A percentile compares a stretch with the other conserved stretches of the same genome.
Evolutionary conservation across 2,329 filamentous ascomycete species (phyloP).

Genomic region (Calonectria fujianensis): DNA sequence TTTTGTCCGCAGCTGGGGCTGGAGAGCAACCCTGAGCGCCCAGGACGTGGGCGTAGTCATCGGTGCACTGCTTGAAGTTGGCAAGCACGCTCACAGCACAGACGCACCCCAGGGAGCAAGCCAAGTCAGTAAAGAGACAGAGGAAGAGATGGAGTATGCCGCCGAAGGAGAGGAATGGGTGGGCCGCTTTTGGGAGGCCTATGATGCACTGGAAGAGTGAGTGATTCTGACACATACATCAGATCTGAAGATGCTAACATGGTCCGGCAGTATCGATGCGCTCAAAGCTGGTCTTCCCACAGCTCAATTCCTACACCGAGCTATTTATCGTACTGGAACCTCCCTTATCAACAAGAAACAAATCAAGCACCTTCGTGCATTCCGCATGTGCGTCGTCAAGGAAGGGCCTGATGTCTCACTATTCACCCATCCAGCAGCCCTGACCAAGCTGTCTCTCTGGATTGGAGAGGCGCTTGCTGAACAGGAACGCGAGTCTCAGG

Average conservation of each 20-base stretch:
- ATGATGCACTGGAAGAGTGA: constrained; percentile 82
- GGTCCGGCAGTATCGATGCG: constrained; percentile 77
- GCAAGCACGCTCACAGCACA: constrained; percentile 70
- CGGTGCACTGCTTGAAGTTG: constrained; percentile 94
- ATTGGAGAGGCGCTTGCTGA: constrained; percentile 93
- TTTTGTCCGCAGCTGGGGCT: constrained; percentile 97
- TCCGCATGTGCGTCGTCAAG: constrained; percentile 96
- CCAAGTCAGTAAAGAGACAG: constrained; percentile 64
- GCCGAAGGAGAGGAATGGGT: constrained; percentile 79
- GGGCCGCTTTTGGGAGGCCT: constrained; percentile 81
- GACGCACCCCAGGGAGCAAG: constrained; percentile 57
- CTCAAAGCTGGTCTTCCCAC: constrained; percentile 86
- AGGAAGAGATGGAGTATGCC: constrained; percentile 68
- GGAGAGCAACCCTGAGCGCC: constrained; percentile 94
- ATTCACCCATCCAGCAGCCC: constrained; percentile 93
- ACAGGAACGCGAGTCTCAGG: constrained; percentile 86
- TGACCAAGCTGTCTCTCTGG: constrained; percentile 96
- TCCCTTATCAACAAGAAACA: constrained; percentile 94
- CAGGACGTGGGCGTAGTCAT: constrained; percentile 96
- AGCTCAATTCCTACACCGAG: constrained; percentile 91
- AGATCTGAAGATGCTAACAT: constrained; percentile 25
- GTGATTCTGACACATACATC: constrained; percentile 49
- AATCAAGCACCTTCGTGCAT: constrained; percentile 92
- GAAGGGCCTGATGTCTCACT: constrained; percentile 94
- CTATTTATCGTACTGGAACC: constrained; percentile 94